Conservation (phyloP, 805 yeast genomes). For the Dipodascopsis uninucleata region DNA sequence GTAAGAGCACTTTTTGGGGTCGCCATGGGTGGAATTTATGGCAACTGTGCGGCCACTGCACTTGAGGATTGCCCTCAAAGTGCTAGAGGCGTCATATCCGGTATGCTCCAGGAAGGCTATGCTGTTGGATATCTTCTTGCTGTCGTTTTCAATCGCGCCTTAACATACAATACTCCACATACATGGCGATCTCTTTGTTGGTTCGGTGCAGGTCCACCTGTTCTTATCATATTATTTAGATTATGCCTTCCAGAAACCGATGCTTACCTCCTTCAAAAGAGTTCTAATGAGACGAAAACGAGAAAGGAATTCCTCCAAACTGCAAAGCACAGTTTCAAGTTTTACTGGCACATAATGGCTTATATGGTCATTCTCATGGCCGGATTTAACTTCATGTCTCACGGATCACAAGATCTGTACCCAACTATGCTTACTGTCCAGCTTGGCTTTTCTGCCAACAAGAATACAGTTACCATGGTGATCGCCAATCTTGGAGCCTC, state of each 20-base stretch:
- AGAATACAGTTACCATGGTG: slow-evolving; percentile 56
- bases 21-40: slow-evolving; percentile 70
- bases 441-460: slow-evolving; percentile 44
- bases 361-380: slow-evolving; percentile 61
- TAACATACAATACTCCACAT: slow-evolving; percentile 43
- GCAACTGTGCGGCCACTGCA: slow-evolving; percentile 62
- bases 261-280: slow-evolving; percentile 30
- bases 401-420: slow-evolving; percentile 70
- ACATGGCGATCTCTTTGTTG: slow-evolving; percentile 72
- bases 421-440: slow-evolving; percentile 61
- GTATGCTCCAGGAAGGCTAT: slow-evolving; percentile 78
- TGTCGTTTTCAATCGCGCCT: slow-evolving; percentile 62
- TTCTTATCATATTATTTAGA: slow-evolving; percentile 57
- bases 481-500: slow-evolving; percentile 68
- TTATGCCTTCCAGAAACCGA: slow-evolving; percentile 58
- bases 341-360: slow-evolving; percentile 58
- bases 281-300: slow-evolving; percentile 6
- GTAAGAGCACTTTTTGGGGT: slow-evolving; percentile 64
- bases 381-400: slow-evolving; percentile 68
- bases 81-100: slow-evolving; percentile 61
- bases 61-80: slow-evolving; percentile 59
- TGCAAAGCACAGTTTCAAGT: slow-evolving; percentile 41
- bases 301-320: slow-evolving; percentile 13
- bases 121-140: slow-evolving; percentile 66
- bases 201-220: slow-evolving; percentile 69